Evolutionary conservation across 2,329 filamentous ascomycete genomes (phyloP), one percentile per base, ranked within the genome.

Genomic region (Talaromyces sp.): DNA sequence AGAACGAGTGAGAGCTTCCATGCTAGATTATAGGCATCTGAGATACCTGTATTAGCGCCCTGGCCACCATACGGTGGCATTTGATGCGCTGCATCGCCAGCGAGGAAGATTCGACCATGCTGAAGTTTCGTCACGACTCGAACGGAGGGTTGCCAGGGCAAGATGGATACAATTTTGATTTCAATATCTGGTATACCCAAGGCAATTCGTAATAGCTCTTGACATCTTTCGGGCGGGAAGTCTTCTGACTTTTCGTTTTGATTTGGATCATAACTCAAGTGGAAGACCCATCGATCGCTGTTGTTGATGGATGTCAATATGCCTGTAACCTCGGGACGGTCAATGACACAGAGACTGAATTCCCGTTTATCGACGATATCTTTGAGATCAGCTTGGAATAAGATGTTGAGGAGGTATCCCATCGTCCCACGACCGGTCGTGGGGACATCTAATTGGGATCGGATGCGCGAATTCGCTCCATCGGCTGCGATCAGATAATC

Each of bases 1-100:
- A 85, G 72, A 1, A 84, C 76, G 27, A 77, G 75, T 1, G 77
- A 80, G 11, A 86, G 76, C 70, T 86, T 86, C 84, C 84, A 86
- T 4, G 84, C 84, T 59, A 86, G 78, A 67, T 86, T 86, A 70
- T 85, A 82, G 29, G 79, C 67, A 67, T 88, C 86, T 67, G 88
- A 85, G 61, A 88, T 73, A 5, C 72, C 73, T n/a, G 72, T 69
- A 62, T 76, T 77, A 72, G 76, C 43, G 17, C 65, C 67, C 65
- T 70, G 65, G 36, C 68, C 69, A 19, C 69, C 68, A 10, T 69
- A 67, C 8, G 69, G 69, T 29, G 68, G 65, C 54, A 69, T 67
- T 7, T 68, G 65, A 63, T 70, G 69, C 15, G 69, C 69, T 5
- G 67, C 67, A 63, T 70, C 69, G 4, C 69, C 69, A 36, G 67